Percentiles rank a stretch among this genome's conserved stretches.
Evolutionary conservation across 441 rosid genomes (phyloP).

Genomic region (Adansonia madagascariensis): DNA sequence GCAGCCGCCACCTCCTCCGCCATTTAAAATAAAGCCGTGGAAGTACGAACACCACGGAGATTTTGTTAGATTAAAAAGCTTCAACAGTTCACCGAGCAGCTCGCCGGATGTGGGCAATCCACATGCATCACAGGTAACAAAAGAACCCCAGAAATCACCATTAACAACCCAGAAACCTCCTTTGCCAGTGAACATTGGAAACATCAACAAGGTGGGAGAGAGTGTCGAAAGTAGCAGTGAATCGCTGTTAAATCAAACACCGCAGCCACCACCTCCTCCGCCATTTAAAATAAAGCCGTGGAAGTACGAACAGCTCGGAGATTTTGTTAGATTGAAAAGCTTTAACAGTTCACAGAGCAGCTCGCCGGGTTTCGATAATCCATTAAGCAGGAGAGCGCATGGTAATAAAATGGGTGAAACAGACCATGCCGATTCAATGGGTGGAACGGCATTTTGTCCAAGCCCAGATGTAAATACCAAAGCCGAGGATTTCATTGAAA

Average conservation of each 20-base stretch:
- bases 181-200: conserved; percentile 38
- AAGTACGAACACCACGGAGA: background rate
- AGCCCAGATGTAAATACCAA: conserved; percentile 88
- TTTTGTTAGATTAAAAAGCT: too few species aligned
- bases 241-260: conserved; percentile 41
- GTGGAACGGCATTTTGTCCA: conserved; percentile 53
- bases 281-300: conserved; percentile 43
- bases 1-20: conserved; percentile 52
- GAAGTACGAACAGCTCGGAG: conserved; percentile 39
- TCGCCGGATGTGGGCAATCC: background rate
- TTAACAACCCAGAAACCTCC: conserved; percentile 37
- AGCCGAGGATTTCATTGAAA: conserved; percentile 80
- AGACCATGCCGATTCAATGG: conserved; percentile 20
- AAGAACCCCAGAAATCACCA: conserved; percentile 31
- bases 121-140: conserved; percentile 28
- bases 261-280: conserved; percentile 53
- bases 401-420: background rate
- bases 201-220: conserved; percentile 27
- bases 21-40: conserved; percentile 39
- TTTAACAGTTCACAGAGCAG: conserved; percentile 38
- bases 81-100: too few species aligned
- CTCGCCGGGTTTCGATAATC: conserved; percentile 44
- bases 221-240: conserved; percentile 38
- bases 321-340: conserved; percentile 43
- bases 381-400: conserved; percentile 21